Conservation (phyloP, 1,284 basidiomycete species). For the Gomphus bonarii region DNA sequence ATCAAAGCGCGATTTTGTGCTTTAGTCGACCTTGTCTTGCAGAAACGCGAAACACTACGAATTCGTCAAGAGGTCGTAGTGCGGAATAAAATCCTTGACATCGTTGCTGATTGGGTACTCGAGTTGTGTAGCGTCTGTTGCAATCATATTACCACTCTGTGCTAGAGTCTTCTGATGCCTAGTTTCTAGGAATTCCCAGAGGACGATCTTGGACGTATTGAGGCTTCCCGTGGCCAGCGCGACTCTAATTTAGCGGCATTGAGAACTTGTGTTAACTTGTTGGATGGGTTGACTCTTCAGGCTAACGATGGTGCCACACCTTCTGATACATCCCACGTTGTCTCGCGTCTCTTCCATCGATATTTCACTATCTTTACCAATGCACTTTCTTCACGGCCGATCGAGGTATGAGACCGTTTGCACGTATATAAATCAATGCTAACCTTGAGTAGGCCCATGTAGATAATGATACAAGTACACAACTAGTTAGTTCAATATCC, state of each 20-base stretch:
- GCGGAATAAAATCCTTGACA: conserved; percentile 66
- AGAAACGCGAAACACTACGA: conserved; percentile 48
- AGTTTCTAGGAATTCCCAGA: conserved; percentile 2
- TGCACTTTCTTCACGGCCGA: conserved; percentile 27
- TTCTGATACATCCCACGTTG: conserved; percentile 55
- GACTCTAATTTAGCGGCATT: conserved; percentile 70
- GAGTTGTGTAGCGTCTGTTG: conserved; percentile 35
- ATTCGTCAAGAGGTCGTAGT: conserved; percentile 56
- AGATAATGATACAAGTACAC: not conserved
- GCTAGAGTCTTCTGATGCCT: not conserved
- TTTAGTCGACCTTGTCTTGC: conserved; percentile 60
- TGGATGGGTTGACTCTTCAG: conserved; percentile 66
- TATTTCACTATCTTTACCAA: conserved; percentile 61
- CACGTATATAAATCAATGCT: not conserved
- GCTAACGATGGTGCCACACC: conserved; percentile 44
- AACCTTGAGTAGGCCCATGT: not conserved
- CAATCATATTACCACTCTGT: conserved; percentile 11
- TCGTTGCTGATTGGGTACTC: conserved; percentile 69
- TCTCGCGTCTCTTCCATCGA: conserved; percentile 69
- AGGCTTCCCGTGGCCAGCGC: conserved; percentile 29
- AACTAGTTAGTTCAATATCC: not conserved
- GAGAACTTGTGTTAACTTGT: conserved; percentile 60
- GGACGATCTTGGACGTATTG: conserved; percentile 15
- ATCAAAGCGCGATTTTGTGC: conserved; percentile 70
- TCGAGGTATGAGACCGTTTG: not conserved